These are phyloP conservation scores for Starmerella vaccinii DNA, from an alignment of 805 yeast species.

Conservation along the genomic window DNA sequence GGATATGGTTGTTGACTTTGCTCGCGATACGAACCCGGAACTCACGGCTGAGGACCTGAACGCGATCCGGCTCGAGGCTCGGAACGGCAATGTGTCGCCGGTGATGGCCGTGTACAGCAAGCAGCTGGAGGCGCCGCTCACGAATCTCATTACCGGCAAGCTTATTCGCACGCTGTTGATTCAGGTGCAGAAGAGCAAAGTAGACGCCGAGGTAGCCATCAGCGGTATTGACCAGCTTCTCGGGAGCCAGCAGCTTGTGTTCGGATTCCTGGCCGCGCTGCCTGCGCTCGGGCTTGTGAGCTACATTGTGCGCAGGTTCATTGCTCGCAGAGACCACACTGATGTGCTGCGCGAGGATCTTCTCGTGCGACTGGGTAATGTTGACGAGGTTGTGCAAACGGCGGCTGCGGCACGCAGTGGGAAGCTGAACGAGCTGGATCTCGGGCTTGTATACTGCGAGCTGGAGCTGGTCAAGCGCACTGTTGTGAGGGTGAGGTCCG, in stretches of 20 bases:
- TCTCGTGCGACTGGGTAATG: constrained; percentile 9
- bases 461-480: constrained; percentile 8
- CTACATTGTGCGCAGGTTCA: neutral
- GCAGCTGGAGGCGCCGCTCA: constrained; percentile 61
- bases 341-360: constrained; percentile 7
- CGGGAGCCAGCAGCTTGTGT: constrained; percentile 86
- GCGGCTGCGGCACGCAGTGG: neutral
- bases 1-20: constrained; percentile 75
- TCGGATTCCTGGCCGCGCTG: constrained; percentile 80
- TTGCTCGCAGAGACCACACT: neutral
- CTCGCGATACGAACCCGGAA: constrained; percentile 31
- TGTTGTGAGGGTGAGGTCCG: neutral
- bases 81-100: constrained; percentile 66
- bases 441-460: constrained; percentile 21
- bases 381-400: constrained; percentile 19
- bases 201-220: constrained; percentile 84
- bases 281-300: constrained; percentile 38
- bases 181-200: constrained; percentile 92
- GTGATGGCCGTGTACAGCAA: constrained; percentile 72
- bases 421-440: constrained; percentile 8
- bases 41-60: constrained; percentile 14
- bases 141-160: constrained; percentile 54
- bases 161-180: constrained; percentile 68
- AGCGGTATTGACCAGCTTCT: constrained; percentile 82
- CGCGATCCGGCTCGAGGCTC: constrained; percentile 31